These are phyloP conservation scores for Serendipita sp. DNA, from an alignment of 1,284 basidiomycete species.

Conservation along the genomic window DNA sequence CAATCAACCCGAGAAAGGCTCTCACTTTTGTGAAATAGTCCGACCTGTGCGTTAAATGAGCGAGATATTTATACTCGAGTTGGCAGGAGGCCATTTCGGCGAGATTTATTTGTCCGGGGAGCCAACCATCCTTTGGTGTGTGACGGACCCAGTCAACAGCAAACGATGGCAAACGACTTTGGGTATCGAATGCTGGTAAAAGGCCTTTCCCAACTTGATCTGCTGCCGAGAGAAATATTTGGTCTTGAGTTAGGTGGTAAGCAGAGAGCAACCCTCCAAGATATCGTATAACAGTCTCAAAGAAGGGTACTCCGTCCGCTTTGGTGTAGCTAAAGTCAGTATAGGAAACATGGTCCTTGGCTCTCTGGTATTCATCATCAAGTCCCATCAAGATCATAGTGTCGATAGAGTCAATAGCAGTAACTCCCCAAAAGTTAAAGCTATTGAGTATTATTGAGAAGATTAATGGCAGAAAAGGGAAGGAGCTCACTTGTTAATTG, in stretches of 20 bases:
- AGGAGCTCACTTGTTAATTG: slow-evolving; percentile 36
- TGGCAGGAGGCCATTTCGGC: slow-evolving; percentile 45
- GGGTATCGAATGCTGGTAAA: slow-evolving; percentile 36
- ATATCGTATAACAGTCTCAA: slow-evolving; percentile 81
- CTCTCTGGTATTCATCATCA: neutral
- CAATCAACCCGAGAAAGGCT: slow-evolving; percentile 7
- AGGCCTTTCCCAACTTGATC: slow-evolving; percentile 38
- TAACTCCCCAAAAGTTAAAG: slow-evolving; percentile 80
- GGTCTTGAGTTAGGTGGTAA: slow-evolving; percentile 51
- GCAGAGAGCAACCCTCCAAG: slow-evolving; percentile 74
- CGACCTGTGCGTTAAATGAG: slow-evolving; percentile 37
- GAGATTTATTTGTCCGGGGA: slow-evolving; percentile 25
- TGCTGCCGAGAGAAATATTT: slow-evolving; percentile 31
- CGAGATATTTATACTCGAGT: slow-evolving; percentile 43
- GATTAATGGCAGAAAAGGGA: neutral
- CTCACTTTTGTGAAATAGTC: slow-evolving; percentile 32
- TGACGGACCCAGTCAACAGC: slow-evolving; percentile 33
- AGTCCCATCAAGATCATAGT: slow-evolving; percentile 76
- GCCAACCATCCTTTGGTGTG: neutral
- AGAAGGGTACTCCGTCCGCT: slow-evolving; percentile 40
- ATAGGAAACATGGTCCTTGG: neutral
- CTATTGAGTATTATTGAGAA: slow-evolving; percentile 23
- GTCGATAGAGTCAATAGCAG: slow-evolving; percentile 70
- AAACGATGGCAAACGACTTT: slow-evolving; percentile 34
- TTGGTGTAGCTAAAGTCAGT: slow-evolving; percentile 13